Evolutionary conservation across 148 eudicot genomes (phyloP).

Genomic region (Rhododendron griersonianum): DNA sequence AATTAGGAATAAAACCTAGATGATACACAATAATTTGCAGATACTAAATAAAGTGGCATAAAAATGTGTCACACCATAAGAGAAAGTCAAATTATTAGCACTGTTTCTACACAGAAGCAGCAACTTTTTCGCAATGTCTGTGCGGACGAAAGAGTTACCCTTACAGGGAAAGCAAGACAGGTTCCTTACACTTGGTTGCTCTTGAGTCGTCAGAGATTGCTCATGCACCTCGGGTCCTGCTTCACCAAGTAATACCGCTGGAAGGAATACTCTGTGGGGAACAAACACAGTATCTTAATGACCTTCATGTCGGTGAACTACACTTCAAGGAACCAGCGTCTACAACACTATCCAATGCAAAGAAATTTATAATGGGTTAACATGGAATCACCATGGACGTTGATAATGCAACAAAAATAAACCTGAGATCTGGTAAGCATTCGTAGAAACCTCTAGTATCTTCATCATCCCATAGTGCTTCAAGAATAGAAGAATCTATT

Average conservation of each 20-base stretch:
- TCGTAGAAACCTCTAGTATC: slow-evolving; percentile 94
- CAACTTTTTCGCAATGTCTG: not conserved
- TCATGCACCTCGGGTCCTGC: slow-evolving; percentile 68
- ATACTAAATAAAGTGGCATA: not conserved
- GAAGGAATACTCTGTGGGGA: slow-evolving; percentile 81
- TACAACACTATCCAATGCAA: not conserved
- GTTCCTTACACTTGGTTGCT: slow-evolving; percentile 57
- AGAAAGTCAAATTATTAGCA: not conserved
- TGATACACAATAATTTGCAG: not conserved
- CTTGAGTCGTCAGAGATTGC: slow-evolving; percentile 64
- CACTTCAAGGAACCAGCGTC: not conserved
- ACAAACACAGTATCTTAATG: slow-evolving; percentile 1
- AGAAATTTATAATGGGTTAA: not conserved
- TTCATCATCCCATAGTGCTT: slow-evolving; percentile 96
- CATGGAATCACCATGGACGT: not conserved
- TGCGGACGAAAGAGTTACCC: not conserved
- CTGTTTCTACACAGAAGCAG: not conserved
- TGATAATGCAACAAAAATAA: slow-evolving; percentile 20
- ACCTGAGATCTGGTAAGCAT: slow-evolving; percentile 95
- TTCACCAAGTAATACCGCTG: slow-evolving; percentile 89
- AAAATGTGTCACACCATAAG: not conserved
- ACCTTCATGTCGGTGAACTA: not conserved
- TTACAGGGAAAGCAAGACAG: not conserved
- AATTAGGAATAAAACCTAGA: not conserved
- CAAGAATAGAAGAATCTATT: slow-evolving; percentile 68